Evolutionary conservation across 352 stramenopile species (phyloP), one percentile per base, ranked within the genome.

Genomic region (Globisporangium splendens): DNA sequence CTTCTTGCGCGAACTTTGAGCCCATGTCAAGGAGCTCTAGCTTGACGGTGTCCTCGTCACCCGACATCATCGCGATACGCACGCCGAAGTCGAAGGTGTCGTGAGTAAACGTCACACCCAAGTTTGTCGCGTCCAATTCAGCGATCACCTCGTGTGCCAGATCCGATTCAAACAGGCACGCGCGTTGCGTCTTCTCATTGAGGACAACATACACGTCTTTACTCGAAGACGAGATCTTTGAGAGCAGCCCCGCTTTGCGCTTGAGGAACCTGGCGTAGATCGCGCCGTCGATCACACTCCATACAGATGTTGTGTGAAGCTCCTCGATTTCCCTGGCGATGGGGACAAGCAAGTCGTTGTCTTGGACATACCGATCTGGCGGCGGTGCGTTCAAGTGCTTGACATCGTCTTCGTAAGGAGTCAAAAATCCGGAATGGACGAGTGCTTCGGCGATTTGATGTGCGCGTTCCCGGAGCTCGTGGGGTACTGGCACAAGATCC

Each of bases 181-280:
- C 43, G 17, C 20, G 41, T 12, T 60, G 22, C 13, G 43, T 46
- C 11, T 44, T 54, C 11, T 44, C 43, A 22, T 60, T 60, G 12
- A 60, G 3, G 15, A 60, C 18, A 13, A 60, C 43, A 43, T 60
- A 60, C 11, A 53, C 46, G 15, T 60, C 54, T 28, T 60, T 60
- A 35, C 54, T 24, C 5, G 24, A 31, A 1, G 42, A 7, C 6
- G 44, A 43, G 17, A 60, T 20, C 28, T 22, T 15, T 15, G 22
- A 42, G 10, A 60, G 8, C 28, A 60, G 17, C 17, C 54, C 54
- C 1, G n/a, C 42, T 21, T 60, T 60, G 33, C 54, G 54, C 46
- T 60, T 60, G 10, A 60, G n/a, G 4, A 20, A 33, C 14, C 11
- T 10, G 15, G 54, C 54, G 43, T 54, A 60, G 12, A 54, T 12